phyloP scores from a whole-genome alignment of 345 rosid genomes.

The Eutrema japonicum region DNA sequence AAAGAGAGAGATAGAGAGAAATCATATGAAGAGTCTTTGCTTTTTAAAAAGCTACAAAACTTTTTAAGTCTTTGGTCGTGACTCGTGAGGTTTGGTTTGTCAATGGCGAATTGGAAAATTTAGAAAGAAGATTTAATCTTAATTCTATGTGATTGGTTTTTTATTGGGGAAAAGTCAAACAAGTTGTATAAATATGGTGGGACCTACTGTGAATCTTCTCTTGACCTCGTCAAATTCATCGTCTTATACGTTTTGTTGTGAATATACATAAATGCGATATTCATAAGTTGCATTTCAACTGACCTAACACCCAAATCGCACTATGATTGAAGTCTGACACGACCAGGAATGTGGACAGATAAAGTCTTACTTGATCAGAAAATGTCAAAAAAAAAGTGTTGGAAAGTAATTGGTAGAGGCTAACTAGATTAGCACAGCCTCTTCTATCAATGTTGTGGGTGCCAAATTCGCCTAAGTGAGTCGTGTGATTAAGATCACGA shows the following conservation, averaged over 20 bases:
- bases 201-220: conserved; percentile 1
- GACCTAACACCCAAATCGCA: background rate
- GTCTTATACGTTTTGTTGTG: background rate
- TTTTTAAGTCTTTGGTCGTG: conserved; percentile 20
- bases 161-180: conserved; percentile 26
- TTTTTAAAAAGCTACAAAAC: conserved; percentile 4
- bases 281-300: background rate
- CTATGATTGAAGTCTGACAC: conserved; percentile 1
- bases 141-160: conserved; percentile 11
- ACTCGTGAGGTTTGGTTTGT: conserved; percentile 37
- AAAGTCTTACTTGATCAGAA: too few species aligned
- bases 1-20: background rate
- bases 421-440: too few species aligned
- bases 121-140: background rate
- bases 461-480: too few species aligned
- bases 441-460: too few species aligned
- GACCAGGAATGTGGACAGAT: background rate
- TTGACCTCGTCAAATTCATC: conserved; percentile 30
- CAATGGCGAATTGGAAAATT: conserved; percentile 26
- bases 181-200: background rate
- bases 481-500: too few species aligned
- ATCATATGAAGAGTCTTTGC: conserved; percentile 19
- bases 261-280: conserved; percentile 1
- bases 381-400: too few species aligned
- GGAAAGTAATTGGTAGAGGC: too few species aligned